Evolutionary conservation across 257 asterid species (phyloP).

Genomic region (Capsicum pubescens): DNA sequence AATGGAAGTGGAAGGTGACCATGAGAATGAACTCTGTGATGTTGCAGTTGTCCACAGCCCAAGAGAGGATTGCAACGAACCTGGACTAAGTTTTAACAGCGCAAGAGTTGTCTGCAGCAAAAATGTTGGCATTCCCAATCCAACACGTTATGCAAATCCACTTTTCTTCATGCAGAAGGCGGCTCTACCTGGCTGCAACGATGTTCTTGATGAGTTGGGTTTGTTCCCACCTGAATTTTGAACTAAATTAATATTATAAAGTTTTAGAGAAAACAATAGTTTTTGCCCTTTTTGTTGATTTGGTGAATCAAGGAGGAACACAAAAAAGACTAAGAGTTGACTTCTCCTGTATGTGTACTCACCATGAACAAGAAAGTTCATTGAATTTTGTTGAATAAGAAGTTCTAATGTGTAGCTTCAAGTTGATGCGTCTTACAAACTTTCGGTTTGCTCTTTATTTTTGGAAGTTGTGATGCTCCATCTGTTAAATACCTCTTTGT

Average conservation of each 20-base stretch:
- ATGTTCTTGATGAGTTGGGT: conserved; percentile 38
- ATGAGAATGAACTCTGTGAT: conserved; percentile 50
- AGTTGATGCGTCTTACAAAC: background rate
- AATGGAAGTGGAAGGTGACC: conserved; percentile 41
- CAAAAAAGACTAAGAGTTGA: background rate
- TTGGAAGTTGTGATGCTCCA: background rate
- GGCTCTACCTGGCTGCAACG: conserved; percentile 29
- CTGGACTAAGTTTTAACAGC: conserved; percentile 22
- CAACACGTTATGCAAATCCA: conserved; percentile 45
- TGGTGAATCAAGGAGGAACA: background rate
- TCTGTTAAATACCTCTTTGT: too few relatives aligned
- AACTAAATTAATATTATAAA: background rate
- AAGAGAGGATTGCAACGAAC: conserved; percentile 35
- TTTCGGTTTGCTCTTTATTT: background rate
- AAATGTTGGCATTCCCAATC: conserved; percentile 39
- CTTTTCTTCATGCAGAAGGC: conserved; percentile 44
- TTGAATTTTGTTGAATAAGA: background rate
- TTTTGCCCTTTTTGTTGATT: conserved; percentile 24
- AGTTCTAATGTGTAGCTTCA: background rate
- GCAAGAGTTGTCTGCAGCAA: conserved; percentile 42
- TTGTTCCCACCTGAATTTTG: conserved; percentile 1
- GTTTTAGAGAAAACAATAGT: background rate
- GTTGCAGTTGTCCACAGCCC: conserved; percentile 42
- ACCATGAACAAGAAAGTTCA: background rate
- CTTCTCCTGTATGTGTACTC: conserved; percentile 26